A percentile compares a stretch with the other conserved stretches of the same genome.
Evolutionary conservation across 345 rosid species (phyloP).

Genomic region (Populus ilicifolia): DNA sequence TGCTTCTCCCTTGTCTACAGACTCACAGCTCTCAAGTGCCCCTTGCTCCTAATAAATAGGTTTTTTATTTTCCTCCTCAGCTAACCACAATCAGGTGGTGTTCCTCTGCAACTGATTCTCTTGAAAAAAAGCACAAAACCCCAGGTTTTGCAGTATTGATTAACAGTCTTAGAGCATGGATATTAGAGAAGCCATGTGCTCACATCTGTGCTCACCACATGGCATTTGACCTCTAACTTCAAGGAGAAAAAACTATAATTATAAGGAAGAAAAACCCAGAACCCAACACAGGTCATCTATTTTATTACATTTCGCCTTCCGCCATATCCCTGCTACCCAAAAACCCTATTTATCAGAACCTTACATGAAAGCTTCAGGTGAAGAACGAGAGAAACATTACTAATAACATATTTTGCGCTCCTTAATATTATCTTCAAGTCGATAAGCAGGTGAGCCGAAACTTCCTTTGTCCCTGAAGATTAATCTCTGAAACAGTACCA

Average conservation of each 20-base stretch:
- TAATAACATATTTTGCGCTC: too few species aligned
- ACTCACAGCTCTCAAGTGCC: constrained; percentile 18
- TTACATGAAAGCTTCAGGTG: background rate
- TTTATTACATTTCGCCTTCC: constrained; percentile 8
- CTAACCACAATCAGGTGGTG: constrained; percentile 21
- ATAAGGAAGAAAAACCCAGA: background rate
- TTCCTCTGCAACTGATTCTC: constrained; percentile 37
- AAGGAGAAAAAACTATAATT: constrained; percentile 6
- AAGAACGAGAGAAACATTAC: too few species aligned
- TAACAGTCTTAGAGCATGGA: constrained; percentile 45
- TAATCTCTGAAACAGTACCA: too few species aligned
- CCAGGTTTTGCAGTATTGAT: constrained; percentile 15
- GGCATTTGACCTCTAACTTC: constrained; percentile 28
- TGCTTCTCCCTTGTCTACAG: background rate
- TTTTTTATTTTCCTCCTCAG: constrained; percentile 5
- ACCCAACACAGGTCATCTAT: background rate
- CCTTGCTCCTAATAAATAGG: constrained; percentile 7
- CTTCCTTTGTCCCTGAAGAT: too few species aligned
- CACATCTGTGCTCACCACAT: constrained; percentile 52
- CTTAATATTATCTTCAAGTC: too few species aligned
- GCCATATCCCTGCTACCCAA: constrained; percentile 19
- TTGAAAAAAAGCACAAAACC: constrained; percentile 32
- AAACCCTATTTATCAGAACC: constrained; percentile 12
- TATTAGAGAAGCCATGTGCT: constrained; percentile 57
- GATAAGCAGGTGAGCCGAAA: too few species aligned